These are phyloP conservation scores for Kurtzmaniella quercitrusa DNA, from an alignment of 1,139 yeast genomes.

Conservation along the genomic window DNA sequence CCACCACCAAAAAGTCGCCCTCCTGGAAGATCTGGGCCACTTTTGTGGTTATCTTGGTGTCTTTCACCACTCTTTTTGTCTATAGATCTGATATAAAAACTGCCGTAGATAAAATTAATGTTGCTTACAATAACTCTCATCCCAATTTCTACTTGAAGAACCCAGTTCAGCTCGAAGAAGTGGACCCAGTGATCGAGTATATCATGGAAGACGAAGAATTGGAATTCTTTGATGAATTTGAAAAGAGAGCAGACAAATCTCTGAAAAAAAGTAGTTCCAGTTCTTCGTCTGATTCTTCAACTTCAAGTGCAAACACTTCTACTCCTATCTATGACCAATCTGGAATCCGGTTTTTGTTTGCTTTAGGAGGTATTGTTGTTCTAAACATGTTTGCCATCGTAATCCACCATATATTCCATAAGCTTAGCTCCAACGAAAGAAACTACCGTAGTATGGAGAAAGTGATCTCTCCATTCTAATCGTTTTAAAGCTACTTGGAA, in stretches of 20 bases:
- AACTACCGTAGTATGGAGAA: conserved; percentile 35
- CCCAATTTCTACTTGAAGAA: conserved; percentile 1
- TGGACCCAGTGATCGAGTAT: not conserved
- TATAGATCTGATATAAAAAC: not conserved
- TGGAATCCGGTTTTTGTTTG: conserved; percentile 23
- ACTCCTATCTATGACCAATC: conserved; percentile 12
- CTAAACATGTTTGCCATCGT: conserved; percentile 33
- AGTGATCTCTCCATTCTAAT: conserved; percentile 32
- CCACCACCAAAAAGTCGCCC: not conserved
- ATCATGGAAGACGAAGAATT: not conserved
- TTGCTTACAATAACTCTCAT: not conserved
- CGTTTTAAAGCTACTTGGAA: too few relatives aligned
- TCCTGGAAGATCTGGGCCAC: not conserved
- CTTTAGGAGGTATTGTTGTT: conserved; percentile 25
- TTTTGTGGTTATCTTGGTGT: not conserved
- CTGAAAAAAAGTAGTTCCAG: conserved; percentile 6
- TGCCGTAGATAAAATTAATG: not conserved
- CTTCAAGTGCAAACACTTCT: not conserved
- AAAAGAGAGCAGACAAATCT: not conserved
- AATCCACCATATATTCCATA: conserved; percentile 32
- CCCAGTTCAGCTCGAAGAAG: not conserved
- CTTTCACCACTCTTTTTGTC: not conserved
- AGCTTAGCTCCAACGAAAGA: conserved; percentile 25
- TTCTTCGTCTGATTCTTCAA: conserved; percentile 1
- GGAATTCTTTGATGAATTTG: not conserved